Conservation (phyloP, 108 stramenopile species). For the Skeletonema costatum region DNA sequence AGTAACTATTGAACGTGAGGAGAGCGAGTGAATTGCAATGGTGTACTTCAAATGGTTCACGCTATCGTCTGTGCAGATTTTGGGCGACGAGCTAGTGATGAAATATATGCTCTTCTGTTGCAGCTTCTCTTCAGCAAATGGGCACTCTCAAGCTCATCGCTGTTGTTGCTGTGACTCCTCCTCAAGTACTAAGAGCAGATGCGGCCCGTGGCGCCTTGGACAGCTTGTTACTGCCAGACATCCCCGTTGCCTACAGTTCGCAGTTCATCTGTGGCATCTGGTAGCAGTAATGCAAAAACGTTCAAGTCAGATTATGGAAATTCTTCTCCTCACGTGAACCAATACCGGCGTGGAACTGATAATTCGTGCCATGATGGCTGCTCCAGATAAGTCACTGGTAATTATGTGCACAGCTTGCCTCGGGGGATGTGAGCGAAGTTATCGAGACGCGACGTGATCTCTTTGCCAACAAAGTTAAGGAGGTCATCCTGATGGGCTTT, state of each 20-base stretch:
- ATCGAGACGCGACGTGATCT: conserved; percentile 26
- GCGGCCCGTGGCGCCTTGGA: conserved; percentile 36
- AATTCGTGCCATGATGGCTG: conserved; percentile 7
- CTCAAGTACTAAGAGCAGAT: conserved; percentile 22
- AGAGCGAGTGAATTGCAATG: no score
- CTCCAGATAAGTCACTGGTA: conserved; percentile 40
- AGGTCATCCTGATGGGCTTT: conserved; percentile 36
- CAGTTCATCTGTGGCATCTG: neutral
- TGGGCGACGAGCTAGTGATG: conserved; percentile 30
- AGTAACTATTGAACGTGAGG: no score
- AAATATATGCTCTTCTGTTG: conserved; percentile 31
- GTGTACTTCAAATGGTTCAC: no score
- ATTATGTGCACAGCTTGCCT: conserved; percentile 30
- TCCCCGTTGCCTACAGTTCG: conserved; percentile 34
- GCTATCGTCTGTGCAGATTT: conserved; percentile 39
- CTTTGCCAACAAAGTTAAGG: conserved; percentile 40
- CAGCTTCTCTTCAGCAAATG: conserved; percentile 34
- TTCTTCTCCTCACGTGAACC: conserved; percentile 22
- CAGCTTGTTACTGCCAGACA: conserved; percentile 26
- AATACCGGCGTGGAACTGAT: conserved; percentile 36
- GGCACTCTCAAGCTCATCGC: conserved; percentile 34
- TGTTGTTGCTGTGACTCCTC: conserved; percentile 20
- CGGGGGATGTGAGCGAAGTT: conserved; percentile 29
- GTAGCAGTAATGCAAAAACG: neutral
- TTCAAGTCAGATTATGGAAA: conserved; percentile 21